phyloP scores from a whole-genome alignment of 2,329 filamentous ascomycete genomes.

The Orbilia oligospora region DNA sequence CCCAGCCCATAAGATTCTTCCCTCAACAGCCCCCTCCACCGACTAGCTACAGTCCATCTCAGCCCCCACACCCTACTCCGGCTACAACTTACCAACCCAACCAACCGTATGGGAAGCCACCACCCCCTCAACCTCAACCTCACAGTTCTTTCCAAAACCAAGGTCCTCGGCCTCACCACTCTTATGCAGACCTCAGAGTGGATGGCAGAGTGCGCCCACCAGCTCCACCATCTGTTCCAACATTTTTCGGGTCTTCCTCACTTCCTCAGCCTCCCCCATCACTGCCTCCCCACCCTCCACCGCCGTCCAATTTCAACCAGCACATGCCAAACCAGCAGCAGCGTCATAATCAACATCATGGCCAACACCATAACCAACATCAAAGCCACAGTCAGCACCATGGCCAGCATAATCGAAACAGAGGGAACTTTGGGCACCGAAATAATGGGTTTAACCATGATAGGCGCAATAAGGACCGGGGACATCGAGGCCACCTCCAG shows the following conservation, averaged over 20 bases:
- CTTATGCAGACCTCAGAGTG: conserved; percentile 52
- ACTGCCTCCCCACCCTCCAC: conserved; percentile 55
- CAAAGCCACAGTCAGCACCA: conserved; percentile 44
- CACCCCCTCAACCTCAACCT: conserved; percentile 34
- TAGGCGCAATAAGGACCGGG: conserved; percentile 52
- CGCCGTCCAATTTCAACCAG: conserved; percentile 46
- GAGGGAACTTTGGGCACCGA: conserved; percentile 52
- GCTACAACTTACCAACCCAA: conserved; percentile 36
- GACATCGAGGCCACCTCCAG: conserved; percentile 42
- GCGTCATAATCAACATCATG: conserved; percentile 34
- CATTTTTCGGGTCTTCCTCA: conserved; percentile 53
- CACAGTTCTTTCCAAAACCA: conserved; percentile 47
- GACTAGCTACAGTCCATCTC: conserved; percentile 37
- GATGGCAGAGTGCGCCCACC: conserved; percentile 54
- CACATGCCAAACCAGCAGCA: conserved; percentile 53
- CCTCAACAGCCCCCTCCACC: conserved; percentile 58
- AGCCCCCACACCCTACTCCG: conserved; percentile 42
- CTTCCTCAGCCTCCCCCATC: conserved; percentile 55
- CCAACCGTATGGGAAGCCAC: conserved; percentile 52
- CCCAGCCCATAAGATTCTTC: conserved; percentile 56
- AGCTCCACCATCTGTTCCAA: conserved; percentile 54
- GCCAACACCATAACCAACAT: conserved; percentile 25
- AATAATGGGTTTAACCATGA: conserved; percentile 58
- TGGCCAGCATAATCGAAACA: conserved; percentile 47
- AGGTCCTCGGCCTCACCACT: conserved; percentile 49